These are phyloP conservation scores for Alternaria alternata DNA, from an alignment of 2,329 filamentous ascomycete genomes.

Conservation along the genomic window DNA sequence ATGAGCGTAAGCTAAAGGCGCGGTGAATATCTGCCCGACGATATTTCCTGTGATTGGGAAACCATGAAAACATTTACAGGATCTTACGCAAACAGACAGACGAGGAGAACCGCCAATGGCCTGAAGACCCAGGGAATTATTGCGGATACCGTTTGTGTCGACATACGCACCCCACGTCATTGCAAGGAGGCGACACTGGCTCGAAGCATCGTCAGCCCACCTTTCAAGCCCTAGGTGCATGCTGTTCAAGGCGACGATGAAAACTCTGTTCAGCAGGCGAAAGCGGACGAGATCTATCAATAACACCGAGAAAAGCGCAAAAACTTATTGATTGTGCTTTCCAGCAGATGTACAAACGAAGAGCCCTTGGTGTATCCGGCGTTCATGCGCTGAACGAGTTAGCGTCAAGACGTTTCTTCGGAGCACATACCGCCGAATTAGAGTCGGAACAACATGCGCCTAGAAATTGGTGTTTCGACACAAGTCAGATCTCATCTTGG, in stretches of 20 bases:
- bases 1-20: fast-evolving
- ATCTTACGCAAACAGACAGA: background rate
- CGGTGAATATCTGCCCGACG: background rate
- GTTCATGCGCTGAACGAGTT: background rate
- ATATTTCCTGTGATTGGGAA: background rate
- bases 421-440: background rate
- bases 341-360: background rate
- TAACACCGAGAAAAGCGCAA: background rate
- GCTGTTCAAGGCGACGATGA: background rate
- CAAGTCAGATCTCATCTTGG: background rate
- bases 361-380: background rate
- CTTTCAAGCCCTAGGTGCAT: background rate
- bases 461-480: slow-evolving; percentile 1
- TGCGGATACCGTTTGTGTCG: background rate
- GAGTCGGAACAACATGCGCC: background rate
- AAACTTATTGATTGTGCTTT: background rate
- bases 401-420: background rate
- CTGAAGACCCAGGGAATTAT: background rate
- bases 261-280: background rate
- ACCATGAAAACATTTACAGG: background rate
- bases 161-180: background rate
- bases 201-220: background rate
- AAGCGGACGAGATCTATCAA: background rate
- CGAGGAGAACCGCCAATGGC: background rate
- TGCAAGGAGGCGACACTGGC: background rate